Conservation (phyloP, 768 basidiomycete genomes). For the Leccinum sublutescens region DNA sequence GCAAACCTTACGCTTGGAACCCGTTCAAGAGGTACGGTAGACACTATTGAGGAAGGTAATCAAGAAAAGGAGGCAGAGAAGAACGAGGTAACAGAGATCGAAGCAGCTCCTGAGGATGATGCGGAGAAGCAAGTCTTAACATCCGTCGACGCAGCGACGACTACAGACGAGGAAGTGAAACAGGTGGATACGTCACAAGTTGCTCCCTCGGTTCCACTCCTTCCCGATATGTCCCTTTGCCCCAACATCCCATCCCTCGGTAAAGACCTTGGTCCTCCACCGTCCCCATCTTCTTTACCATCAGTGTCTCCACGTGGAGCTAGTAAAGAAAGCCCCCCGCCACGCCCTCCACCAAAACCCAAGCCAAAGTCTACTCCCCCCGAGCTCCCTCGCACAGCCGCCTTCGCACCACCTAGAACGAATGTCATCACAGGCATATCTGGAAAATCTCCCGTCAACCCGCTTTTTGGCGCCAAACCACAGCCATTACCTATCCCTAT, state of each 20-base stretch:
- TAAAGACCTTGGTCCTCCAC: conserved; percentile 10
- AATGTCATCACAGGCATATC: conserved; percentile 23
- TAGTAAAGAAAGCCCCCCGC: conserved; percentile 18
- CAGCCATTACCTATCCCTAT: conserved; percentile 29
- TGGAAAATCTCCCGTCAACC: conserved; percentile 23
- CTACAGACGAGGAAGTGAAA: not conserved
- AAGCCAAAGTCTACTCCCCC: conserved; percentile 19
- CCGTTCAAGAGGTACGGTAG: conserved; percentile 4
- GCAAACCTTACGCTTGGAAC: conserved; percentile 19
- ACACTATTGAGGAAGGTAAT: conserved; percentile 10
- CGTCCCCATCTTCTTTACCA: not conserved
- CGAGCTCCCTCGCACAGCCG: not conserved
- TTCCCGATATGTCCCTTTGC: conserved; percentile 14
- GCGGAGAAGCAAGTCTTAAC: not conserved
- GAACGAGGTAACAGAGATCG: not conserved
- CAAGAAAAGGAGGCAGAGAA: conserved; percentile 9
- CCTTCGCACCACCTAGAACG: conserved; percentile 18
- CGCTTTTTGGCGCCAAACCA: conserved; percentile 24
- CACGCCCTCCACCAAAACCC: conserved; percentile 24
- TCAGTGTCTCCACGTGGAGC: conserved; percentile 4
- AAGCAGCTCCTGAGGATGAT: not conserved
- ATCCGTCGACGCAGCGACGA: not conserved
- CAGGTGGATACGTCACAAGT: not conserved
- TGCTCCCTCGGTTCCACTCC: conserved; percentile 6
- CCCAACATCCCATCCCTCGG: conserved; percentile 11